These are phyloP conservation scores for Scorias spongiosa DNA, from an alignment of 2,329 filamentous ascomycete species.

Conservation along the genomic window DNA sequence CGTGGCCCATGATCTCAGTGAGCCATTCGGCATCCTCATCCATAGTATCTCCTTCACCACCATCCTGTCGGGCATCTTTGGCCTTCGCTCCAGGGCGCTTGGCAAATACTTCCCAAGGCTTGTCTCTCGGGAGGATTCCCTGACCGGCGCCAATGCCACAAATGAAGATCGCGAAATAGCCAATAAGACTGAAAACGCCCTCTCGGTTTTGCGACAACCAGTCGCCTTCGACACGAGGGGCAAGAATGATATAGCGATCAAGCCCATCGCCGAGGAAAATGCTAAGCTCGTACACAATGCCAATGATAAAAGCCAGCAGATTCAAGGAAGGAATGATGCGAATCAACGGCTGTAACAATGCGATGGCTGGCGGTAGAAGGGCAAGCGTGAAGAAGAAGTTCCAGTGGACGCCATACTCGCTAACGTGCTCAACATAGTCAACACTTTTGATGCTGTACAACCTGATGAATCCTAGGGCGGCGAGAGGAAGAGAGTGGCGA, in stretches of 20 bases:
- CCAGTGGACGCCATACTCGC: constrained; percentile 97
- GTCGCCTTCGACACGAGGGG: constrained; percentile 50
- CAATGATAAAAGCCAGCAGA: constrained; percentile 54
- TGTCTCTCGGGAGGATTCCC: constrained; percentile 51
- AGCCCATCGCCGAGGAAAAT: constrained; percentile 59
- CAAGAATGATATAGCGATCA: constrained; percentile 68
- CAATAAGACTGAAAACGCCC: constrained; percentile 85
- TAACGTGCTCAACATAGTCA: constrained; percentile 93
- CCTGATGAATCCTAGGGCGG: constrained; percentile 65
- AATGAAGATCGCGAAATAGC: constrained; percentile 90
- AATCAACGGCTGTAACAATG: constrained; percentile 61
- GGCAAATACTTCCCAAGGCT: background rate
- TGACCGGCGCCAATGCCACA: constrained; percentile 74
- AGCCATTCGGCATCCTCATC: constrained; percentile 23
- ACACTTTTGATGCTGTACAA: constrained; percentile 82
- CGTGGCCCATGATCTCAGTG: constrained; percentile 10
- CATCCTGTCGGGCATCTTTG: constrained; percentile 3
- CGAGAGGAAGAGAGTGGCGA: constrained; percentile 68
- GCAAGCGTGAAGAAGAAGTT: constrained; percentile 98
- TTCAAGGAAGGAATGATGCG: constrained; percentile 62
- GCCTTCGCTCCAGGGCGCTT: constrained; percentile 4
- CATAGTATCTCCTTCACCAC: constrained; percentile 9
- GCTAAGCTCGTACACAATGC: constrained; percentile 54
- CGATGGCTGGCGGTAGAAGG: constrained; percentile 75
- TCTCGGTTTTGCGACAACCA: constrained; percentile 83